These are phyloP conservation scores for Cylindrodendrum hubeiense DNA, from an alignment of 2,329 filamentous ascomycete genomes.

Conservation along the genomic window DNA sequence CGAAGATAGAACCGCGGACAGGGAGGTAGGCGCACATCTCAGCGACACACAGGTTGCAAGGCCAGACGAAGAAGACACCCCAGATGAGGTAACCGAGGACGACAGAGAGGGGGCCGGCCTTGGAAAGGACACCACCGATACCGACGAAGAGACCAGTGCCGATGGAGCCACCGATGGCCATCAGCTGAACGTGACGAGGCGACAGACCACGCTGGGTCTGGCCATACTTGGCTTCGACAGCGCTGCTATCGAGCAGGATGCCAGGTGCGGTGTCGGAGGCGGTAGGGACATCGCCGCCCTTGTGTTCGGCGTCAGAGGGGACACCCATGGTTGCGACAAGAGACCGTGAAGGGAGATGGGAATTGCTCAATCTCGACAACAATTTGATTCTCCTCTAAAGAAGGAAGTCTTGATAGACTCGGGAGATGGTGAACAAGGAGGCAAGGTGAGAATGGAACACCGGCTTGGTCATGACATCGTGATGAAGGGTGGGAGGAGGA, in stretches of 20 bases:
- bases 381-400: slow-evolving; percentile 9
- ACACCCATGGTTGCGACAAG: slow-evolving; percentile 38
- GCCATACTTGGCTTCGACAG: slow-evolving; percentile 45
- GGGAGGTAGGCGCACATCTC: slow-evolving; percentile 71
- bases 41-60: slow-evolving; percentile 60
- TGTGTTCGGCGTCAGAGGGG: slow-evolving; percentile 41
- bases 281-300: slow-evolving; percentile 40
- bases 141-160: slow-evolving; percentile 60
- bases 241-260: slow-evolving; percentile 41
- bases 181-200: slow-evolving; percentile 61
- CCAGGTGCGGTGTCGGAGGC: slow-evolving; percentile 43
- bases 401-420: slow-evolving; percentile 8
- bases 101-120: slow-evolving; percentile 58
- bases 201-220: slow-evolving; percentile 50
- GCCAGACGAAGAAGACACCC: slow-evolving; percentile 60
- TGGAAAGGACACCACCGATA: slow-evolving; percentile 56
- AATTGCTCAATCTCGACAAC: slow-evolving; percentile 3
- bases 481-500: slow-evolving; percentile 14
- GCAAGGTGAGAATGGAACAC: slow-evolving; percentile 34
- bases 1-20: slow-evolving; percentile 66
- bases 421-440: slow-evolving; percentile 22
- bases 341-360: not conserved
- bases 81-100: slow-evolving; percentile 59
- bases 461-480: slow-evolving; percentile 33
- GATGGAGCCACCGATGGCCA: slow-evolving; percentile 62